Conservation (phyloP, 202 grass and related monocot species). For the Musa balbisiana region DNA sequence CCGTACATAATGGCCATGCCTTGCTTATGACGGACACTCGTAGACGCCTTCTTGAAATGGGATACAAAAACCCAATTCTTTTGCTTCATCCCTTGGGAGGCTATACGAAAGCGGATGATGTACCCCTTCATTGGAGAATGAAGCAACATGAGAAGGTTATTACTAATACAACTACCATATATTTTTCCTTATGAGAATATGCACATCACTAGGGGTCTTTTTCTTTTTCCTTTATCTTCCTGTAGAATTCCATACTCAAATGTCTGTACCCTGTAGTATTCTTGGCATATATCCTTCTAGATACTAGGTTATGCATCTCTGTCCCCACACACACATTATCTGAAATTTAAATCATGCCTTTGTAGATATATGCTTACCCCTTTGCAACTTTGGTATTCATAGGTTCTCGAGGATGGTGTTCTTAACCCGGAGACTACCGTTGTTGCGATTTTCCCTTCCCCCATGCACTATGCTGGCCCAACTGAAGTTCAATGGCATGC, state of each 20-base stretch:
- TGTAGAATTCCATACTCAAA: background rate
- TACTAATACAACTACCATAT: background rate
- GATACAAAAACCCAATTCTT: constrained; percentile 85
- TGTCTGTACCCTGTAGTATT: background rate
- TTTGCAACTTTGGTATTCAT: constrained; percentile 5
- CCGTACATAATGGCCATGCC: constrained; percentile 95
- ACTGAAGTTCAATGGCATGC: constrained; percentile 99
- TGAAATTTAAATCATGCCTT: background rate
- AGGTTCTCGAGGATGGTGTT: constrained; percentile 98
- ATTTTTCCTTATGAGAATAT: background rate
- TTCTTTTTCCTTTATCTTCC: background rate
- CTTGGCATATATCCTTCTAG: background rate
- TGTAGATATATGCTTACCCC: background rate
- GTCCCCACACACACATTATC: background rate
- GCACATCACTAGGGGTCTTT: background rate
- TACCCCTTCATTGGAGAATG: constrained; percentile 96
- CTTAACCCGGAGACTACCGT: constrained; percentile 97
- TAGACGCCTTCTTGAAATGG: constrained; percentile 77
- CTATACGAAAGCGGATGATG: constrained; percentile 94
- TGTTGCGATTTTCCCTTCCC: constrained; percentile 90
- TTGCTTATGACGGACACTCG: constrained; percentile 95
- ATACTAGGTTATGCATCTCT: background rate
- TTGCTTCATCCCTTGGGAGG: constrained; percentile 95
- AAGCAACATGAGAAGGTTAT: constrained; percentile 97
- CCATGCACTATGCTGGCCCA: constrained; percentile 96